Conservation (phyloP, 106 monocot genomes). For the Dendrobium catenatum region DNA sequence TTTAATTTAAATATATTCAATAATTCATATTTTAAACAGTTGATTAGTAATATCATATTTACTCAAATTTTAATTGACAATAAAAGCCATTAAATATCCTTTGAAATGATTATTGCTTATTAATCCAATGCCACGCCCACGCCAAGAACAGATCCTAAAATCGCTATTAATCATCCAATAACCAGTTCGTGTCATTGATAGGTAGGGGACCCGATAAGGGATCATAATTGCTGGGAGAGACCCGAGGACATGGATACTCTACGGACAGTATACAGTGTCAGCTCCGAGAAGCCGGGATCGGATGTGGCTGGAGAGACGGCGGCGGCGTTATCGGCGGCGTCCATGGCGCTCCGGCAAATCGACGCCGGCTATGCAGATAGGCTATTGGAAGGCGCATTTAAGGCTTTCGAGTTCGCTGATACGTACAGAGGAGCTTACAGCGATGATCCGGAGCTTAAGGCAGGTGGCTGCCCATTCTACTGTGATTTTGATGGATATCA, state of each 20-base stretch:
- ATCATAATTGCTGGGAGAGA: constrained; percentile 97
- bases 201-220: constrained; percentile 78
- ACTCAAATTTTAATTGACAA: not conserved
- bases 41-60: no score
- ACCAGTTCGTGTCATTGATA: not conserved
- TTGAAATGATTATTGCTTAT: not conserved
- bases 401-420: constrained; percentile 78
- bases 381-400: constrained; percentile 34
- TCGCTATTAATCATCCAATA: not conserved
- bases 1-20: no score
- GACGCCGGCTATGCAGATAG: constrained; percentile 42
- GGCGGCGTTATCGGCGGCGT: constrained; percentile 79
- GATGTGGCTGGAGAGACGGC: constrained; percentile 95
- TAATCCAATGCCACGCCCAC: no score
- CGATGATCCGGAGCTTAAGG: constrained; percentile 47
- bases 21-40: no score
- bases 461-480: constrained; percentile 85
- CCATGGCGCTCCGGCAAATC: constrained; percentile 56
- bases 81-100: not conserved
- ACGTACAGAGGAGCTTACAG: constrained; percentile 70
- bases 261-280: constrained; percentile 70
- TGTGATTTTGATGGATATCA: constrained; percentile 92
- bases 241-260: constrained; percentile 98
- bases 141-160: no score
- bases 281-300: constrained; percentile 59